These are phyloP conservation scores for Phytophthora hybrid DNA, from an alignment of 352 stramenopile genomes.

Conservation along the genomic window DNA sequence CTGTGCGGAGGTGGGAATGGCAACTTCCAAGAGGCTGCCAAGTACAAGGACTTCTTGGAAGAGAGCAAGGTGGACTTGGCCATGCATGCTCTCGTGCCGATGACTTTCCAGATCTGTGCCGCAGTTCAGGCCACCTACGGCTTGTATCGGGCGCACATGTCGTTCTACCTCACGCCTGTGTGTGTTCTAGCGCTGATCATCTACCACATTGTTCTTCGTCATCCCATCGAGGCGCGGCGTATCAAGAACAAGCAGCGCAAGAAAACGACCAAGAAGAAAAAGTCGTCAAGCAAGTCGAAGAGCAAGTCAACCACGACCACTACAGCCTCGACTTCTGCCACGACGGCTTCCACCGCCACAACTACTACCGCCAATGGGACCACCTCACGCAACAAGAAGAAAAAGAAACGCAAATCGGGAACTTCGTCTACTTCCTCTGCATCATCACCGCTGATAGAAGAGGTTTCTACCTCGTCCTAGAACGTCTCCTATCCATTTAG, in stretches of 20 bases:
- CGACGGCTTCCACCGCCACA: conserved; percentile 12
- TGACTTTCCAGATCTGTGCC: conserved; percentile 59
- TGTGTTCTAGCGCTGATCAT: conserved; percentile 56
- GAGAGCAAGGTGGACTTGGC: conserved; percentile 63
- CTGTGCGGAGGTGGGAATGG: conserved; percentile 81
- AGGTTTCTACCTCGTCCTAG: conserved; percentile 38
- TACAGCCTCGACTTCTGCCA: conserved; percentile 13
- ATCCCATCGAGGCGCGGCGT: conserved; percentile 60
- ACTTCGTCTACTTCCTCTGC: conserved; percentile 33
- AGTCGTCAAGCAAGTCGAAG: conserved; percentile 45
- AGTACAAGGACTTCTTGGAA: conserved; percentile 80
- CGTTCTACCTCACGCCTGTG: conserved; percentile 58
- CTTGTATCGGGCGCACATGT: conserved; percentile 58
- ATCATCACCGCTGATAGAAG: conserved; percentile 41
- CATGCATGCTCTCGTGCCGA: conserved; percentile 65
- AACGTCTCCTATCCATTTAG: conserved; percentile 37
- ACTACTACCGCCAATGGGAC: conserved; percentile 7
- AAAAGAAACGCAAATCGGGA: conserved; percentile 46
- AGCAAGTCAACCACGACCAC: conserved; percentile 35
- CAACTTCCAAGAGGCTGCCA: conserved; percentile 77
- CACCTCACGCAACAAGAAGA: conserved; percentile 45
- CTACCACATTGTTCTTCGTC: conserved; percentile 63
- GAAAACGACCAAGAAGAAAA: conserved; percentile 69
- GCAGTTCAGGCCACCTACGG: conserved; percentile 53
- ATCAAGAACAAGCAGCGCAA: conserved; percentile 66